Conservation (phyloP, 139 green algal species). For the Chlorella ohadii region DNA sequence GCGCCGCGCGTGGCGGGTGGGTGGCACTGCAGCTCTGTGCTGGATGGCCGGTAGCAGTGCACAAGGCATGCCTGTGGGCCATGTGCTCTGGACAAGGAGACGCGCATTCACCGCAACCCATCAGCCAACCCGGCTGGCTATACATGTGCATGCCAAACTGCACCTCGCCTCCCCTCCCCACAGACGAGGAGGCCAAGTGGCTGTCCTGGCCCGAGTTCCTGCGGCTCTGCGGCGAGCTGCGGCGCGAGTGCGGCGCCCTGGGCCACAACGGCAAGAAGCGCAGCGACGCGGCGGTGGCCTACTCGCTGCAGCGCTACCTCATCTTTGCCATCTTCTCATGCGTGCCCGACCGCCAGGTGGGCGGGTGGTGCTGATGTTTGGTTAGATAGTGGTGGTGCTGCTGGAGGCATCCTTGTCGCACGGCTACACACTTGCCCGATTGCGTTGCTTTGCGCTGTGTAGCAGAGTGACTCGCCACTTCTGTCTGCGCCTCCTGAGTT, state of each 20-base stretch:
- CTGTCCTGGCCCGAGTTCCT: constrained; percentile 76
- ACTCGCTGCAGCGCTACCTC: constrained; percentile 71
- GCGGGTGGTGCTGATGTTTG: background rate
- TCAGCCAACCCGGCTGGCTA: too few relatives aligned
- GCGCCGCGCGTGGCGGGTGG: constrained; percentile 11
- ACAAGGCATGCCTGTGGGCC: too few relatives aligned
- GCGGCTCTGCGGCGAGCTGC: constrained; percentile 48
- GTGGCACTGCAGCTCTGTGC: background rate
- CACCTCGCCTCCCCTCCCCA: background rate
- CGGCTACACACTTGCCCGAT: too few relatives aligned
- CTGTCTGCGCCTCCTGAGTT: background rate
- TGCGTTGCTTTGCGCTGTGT: too few relatives aligned
- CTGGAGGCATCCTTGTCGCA: too few relatives aligned
- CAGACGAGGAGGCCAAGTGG: constrained; percentile 71
- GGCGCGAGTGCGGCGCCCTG: constrained; percentile 51
- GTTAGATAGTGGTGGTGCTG: background rate
- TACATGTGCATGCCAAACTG: background rate
- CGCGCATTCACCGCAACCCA: too few relatives aligned
- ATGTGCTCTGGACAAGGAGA: too few relatives aligned
- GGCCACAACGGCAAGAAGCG: background rate
- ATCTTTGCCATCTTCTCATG: constrained; percentile 77
- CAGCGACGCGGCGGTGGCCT: constrained; percentile 13
- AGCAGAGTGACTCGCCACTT: too few relatives aligned
- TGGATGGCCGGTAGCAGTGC: too few relatives aligned
- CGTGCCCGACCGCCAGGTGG: constrained; percentile 65